Base-by-base conservation (phyloP, 805 yeast genomes). In the Candida berthetii region DNA sequence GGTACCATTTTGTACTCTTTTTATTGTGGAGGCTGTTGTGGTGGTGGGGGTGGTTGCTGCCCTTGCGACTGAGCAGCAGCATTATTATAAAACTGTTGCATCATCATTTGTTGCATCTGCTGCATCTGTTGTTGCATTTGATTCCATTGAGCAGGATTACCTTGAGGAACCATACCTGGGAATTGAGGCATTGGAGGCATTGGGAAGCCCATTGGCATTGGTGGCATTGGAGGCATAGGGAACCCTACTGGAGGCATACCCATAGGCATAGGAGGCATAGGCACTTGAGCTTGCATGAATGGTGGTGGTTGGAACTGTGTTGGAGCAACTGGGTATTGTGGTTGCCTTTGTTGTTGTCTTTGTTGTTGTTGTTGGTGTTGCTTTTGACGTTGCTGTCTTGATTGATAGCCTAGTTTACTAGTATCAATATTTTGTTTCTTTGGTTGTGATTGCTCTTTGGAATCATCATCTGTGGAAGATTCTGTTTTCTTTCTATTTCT, bases 101-200 rank as follows among this genome's bases (percentile, higher is more conserved):
- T 50, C 59, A 54, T 52, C 43, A 51, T 47, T 38, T 52, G 51
- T 27, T 53, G 56, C 47, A 47, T 50, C 28, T 55, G 45, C 31
- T 36, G 41, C 37, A 38, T 39, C 27, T 42, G 61, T 27, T 56
- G 55, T 14, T 41, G 53, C 37, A 35, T 35, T 7, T 14, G 16
- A 24, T 37, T 9, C 31, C n/a, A n/a, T 19, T 25, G 38, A 24
- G 14, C 8, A 3, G 17, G 14, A 28, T 33, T 32, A 14, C 32
- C 41, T 33, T 15, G 22, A 5, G 38, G 31, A 9, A 41, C 33
- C 29, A 37, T 24, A n/a, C 22, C n/a, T 1, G 32, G 27, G 31
- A 39, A 41, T 64, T 68, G 53, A 66, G 47, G 47, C 42, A 33
- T 14, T 69, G 25, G 9, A 22, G 63, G 71, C 45, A 35, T 4